A percentile compares a stretch with the other conserved stretches of the same genome.
Conservation (phyloP, 306 rosid species). For the Dryas drummondii region DNA sequence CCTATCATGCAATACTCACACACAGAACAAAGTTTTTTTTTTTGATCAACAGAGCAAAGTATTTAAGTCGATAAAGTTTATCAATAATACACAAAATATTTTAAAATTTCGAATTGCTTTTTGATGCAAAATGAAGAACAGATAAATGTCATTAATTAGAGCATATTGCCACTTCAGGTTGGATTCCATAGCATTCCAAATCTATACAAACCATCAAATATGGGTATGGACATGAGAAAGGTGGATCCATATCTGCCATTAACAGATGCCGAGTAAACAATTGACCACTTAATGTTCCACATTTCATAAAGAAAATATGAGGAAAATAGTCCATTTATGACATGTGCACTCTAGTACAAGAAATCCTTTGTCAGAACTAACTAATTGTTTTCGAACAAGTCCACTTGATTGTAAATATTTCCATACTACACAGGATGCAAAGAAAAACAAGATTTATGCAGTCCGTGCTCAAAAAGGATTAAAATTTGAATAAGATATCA, state of each 20-base stretch:
- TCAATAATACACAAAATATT: not conserved
- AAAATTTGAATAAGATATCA: not conserved
- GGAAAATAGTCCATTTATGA: not conserved
- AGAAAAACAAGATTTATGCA: no score
- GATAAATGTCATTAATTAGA: no score
- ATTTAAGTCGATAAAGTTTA: not conserved
- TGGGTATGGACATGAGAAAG: not conserved
- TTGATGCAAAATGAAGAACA: no score
- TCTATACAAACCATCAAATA: not conserved
- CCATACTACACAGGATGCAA: no score
- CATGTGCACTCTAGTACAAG: not conserved
- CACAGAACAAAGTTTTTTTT: not conserved
- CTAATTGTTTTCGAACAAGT: no score
- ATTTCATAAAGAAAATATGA: not conserved
- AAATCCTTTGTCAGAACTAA: no score
- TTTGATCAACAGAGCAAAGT: not conserved
- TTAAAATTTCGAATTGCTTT: not conserved
- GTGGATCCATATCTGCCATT: not conserved
- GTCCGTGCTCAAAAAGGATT: not conserved
- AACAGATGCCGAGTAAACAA: not conserved
- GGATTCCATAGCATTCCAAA: slow-evolving; percentile 3
- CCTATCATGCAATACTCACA: not conserved
- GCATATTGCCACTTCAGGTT: not conserved
- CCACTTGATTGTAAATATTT: no score
- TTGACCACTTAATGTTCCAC: not conserved